Evolutionary conservation across 768 basidiomycete species (phyloP).

Genomic region (Strobilomyces echinocephalus): DNA sequence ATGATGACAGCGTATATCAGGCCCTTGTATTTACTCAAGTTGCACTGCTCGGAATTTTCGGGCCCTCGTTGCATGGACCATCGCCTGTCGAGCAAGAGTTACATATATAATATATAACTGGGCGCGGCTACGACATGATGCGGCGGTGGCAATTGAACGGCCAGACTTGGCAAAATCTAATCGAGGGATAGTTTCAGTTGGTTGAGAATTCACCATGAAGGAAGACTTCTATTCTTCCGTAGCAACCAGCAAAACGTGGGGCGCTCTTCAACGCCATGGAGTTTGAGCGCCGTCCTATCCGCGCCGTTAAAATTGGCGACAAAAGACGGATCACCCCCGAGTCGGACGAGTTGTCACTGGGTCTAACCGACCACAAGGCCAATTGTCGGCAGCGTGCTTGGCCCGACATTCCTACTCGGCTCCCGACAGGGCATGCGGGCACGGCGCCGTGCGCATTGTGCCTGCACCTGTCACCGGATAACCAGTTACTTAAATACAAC

Average conservation of each 20-base stretch:
- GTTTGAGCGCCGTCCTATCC: conserved; percentile 20
- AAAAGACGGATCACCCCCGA: background rate
- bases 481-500: conserved; percentile 6
- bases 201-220: conserved; percentile 22
- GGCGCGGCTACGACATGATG: conserved; percentile 1
- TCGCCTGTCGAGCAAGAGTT: conserved; percentile 4
- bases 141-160: conserved; percentile 14
- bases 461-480: conserved; percentile 19
- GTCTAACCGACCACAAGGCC: background rate
- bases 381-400: conserved; percentile 18
- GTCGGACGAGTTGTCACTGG: background rate
- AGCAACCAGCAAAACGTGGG: conserved; percentile 28
- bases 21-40: conserved; percentile 1
- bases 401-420: conserved; percentile 17
- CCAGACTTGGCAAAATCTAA: conserved; percentile 10
- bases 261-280: conserved; percentile 23
- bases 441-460: conserved; percentile 6
- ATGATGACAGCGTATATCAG: background rate
- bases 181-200: conserved; percentile 10
- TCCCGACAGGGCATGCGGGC: conserved; percentile 1
- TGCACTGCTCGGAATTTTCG: background rate
- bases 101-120: background rate
- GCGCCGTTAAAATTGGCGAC: conserved; percentile 7
- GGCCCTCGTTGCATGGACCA: conserved; percentile 14
- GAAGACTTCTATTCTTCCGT: conserved; percentile 32